phyloP scores from a whole-genome alignment of 2,329 filamentous ascomycete genomes.

The Cucurbitaria berberidis region DNA sequence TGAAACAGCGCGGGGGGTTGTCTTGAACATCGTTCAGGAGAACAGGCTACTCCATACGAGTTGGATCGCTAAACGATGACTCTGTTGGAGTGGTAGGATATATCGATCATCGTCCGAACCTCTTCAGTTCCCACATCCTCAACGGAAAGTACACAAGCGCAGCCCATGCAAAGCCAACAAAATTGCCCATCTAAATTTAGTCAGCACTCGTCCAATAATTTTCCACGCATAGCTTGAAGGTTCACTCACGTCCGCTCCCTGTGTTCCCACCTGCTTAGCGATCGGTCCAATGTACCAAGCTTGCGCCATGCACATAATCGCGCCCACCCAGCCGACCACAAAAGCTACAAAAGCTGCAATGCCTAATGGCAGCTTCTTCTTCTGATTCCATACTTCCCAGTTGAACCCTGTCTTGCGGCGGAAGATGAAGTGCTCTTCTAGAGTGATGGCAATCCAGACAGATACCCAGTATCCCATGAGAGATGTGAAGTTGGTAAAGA shows the following conservation, averaged over 20 bases:
- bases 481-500: conserved; percentile 73
- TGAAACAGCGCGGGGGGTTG: too few species aligned
- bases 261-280: conserved; percentile 62
- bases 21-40: too few species aligned
- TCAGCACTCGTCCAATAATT: conserved; percentile 4
- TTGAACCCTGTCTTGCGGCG: conserved; percentile 60
- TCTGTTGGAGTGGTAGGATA: background rate
- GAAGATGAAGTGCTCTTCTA: conserved; percentile 69
- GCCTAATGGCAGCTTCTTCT: conserved; percentile 65
- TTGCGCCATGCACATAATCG: conserved; percentile 72
- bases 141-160: conserved; percentile 63
- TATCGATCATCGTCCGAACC: conserved; percentile 42
- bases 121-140: conserved; percentile 59
- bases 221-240: background rate
- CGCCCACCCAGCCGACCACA: conserved; percentile 68
- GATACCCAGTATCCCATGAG: conserved; percentile 75
- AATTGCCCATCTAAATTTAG: conserved; percentile 59
- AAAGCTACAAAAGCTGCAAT: conserved; percentile 67
- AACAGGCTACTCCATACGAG: background rate
- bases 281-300: conserved; percentile 72
- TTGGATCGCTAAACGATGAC: background rate
- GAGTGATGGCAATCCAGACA: conserved; percentile 67
- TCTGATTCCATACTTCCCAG: conserved; percentile 67
- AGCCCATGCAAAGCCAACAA: conserved; percentile 66
- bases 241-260: conserved; percentile 61